Evolutionary conservation across 495 filamentous ascomycete species (phyloP), one percentile per base, ranked within the genome.

Genomic region (Parachaetomium inaequale): DNA sequence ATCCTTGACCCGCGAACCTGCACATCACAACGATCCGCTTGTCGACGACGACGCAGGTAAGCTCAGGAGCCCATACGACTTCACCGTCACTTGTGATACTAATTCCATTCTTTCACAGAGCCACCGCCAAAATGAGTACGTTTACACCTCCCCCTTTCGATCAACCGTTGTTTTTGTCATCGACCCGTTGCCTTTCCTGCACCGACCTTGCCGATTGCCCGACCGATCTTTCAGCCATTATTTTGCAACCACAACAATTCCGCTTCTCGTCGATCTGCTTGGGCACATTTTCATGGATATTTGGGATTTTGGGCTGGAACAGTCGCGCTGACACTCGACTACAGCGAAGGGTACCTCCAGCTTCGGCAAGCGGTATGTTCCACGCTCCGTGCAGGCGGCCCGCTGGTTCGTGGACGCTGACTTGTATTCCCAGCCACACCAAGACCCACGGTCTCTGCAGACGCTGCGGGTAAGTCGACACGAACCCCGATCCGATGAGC

Each of bases 391-490:
- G 10, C 43, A 19, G 21, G 26, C 10, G 19, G 28, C 19, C 17
- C 7, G 21, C 25, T 25, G 19, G 14, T 45, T n/a, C 26, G 55
- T 45, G 38, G 7, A 55, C 31, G 54, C 70, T 73, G 52, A 73
- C 65, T n/a, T 68, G 38, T 55, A 19, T 50, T 49, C n/a, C 56
- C 28, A 74, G 72, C 86, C 91, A 98, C 85, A 98, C 93, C 85
- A 98, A 98, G 85, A 91, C 95, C 80, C 94, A 98, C 85, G 94
- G 91, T 71, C 85, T 98, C 78, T 98, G 94, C 90, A 87, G 95
- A 85, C 95, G 94, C 80, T 98, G 94, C 88, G 94, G 94, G 96
- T 77, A 84, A 88, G 89, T 84, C 38, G 63, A 65, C 36, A 46
- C 62, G 31, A 55, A 36, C 38, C 28, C 61, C 19, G 45, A 68